Percentiles rank a stretch among this genome's conserved stretches.
Conservation (phyloP, 108 stramenopile species). For the Pseudonitzschia pungens region DNA sequence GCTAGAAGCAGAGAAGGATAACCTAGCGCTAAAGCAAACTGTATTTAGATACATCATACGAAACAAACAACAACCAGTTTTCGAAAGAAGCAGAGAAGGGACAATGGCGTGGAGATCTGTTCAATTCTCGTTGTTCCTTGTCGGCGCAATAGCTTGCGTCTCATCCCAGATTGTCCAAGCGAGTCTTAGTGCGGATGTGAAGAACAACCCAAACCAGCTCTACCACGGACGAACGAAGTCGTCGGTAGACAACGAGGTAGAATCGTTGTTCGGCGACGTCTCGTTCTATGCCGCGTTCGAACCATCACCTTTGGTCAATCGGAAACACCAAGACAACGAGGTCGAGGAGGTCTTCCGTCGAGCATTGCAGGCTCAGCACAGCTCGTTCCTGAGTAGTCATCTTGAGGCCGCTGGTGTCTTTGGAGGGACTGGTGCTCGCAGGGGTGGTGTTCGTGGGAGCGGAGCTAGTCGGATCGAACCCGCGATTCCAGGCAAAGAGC, state of each 20-base stretch:
- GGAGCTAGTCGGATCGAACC: background rate
- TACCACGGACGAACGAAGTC: background rate
- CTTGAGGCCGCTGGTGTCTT: background rate
- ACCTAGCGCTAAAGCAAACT: background rate
- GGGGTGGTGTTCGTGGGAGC: conserved; percentile 1
- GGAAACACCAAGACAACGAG: background rate
- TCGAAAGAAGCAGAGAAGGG: background rate
- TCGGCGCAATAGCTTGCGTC: background rate
- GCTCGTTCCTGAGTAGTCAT: background rate
- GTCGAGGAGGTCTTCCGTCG: conserved; percentile 4
- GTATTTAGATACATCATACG: background rate
- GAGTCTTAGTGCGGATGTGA: background rate
- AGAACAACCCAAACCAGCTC: background rate
- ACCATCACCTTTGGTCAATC: background rate
- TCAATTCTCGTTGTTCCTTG: background rate
- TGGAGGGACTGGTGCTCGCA: background rate
- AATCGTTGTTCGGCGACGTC: conserved; percentile 6
- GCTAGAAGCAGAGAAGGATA: background rate
- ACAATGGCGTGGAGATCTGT: background rate
- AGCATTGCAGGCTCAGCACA: background rate
- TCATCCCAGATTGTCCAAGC: background rate
- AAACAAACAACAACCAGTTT: background rate
- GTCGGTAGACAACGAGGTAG: background rate
- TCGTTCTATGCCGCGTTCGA: background rate
- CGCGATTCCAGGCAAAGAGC: background rate